A percentile compares a stretch with the other conserved stretches of the same genome.
Evolutionary conservation across 2,329 filamentous ascomycete genomes (phyloP).

Genomic region (Aspergillus melleus): DNA sequence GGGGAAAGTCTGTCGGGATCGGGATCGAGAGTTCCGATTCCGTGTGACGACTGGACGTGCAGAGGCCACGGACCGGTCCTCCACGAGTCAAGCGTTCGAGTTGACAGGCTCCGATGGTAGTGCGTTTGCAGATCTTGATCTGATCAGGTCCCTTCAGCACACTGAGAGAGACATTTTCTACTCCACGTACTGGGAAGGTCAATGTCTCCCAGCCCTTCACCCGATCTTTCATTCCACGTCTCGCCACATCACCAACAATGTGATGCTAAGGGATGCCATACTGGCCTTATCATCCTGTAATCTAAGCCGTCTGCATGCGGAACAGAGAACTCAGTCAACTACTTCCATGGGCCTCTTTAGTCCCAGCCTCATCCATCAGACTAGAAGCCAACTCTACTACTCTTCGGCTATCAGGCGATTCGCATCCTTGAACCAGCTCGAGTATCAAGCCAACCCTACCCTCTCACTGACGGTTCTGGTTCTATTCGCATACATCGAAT

Average conservation of each 20-base stretch:
- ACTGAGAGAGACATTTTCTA: constrained; percentile 26
- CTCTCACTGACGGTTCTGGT: constrained; percentile 14
- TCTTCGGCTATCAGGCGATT: constrained; percentile 22
- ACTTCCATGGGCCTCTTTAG: constrained; percentile 6
- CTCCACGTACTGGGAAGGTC: constrained; percentile 26
- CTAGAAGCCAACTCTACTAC: constrained; percentile 26
- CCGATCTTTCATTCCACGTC: constrained; percentile 18
- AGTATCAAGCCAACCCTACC: constrained; percentile 6
- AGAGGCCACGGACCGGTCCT: not conserved
- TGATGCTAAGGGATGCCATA: constrained; percentile 17
- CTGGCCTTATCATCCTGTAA: constrained; percentile 24
- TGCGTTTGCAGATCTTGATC: not conserved
- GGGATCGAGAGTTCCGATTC: constrained; percentile 16
- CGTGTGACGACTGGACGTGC: not conserved
- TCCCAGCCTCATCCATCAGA: constrained; percentile 22
- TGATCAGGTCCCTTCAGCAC: constrained; percentile 21
- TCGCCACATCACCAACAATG: not conserved
- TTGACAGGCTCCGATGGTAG: not conserved
- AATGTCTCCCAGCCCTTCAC: constrained; percentile 25
- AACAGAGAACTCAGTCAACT: constrained; percentile 7
- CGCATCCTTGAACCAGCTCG: constrained; percentile 4
- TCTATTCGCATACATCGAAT: constrained; percentile 24
- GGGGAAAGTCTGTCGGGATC: constrained; percentile 17
- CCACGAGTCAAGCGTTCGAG: not conserved
- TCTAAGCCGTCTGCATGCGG: constrained; percentile 17